Evolutionary conservation across 495 filamentous ascomycete species (phyloP).

Genomic region (Podospora fimiseda): DNA sequence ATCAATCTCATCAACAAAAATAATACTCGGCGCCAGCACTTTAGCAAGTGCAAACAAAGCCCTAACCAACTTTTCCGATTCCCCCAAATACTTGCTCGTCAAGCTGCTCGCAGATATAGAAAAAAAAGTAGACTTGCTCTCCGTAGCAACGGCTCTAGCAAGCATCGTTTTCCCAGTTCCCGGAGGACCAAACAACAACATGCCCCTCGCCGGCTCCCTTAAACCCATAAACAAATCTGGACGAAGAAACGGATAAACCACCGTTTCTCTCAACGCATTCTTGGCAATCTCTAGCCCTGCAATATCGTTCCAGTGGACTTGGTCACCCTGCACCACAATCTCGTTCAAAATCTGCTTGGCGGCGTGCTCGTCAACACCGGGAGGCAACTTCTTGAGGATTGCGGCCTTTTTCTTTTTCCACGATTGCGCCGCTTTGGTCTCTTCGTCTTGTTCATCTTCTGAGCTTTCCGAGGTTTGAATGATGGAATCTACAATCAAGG

Average conservation of each 20-base stretch:
- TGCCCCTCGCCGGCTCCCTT: conserved; percentile 87
- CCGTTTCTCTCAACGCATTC: conserved; percentile 86
- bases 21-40: conserved; percentile 86
- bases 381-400: conserved; percentile 68
- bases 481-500: conserved; percentile 11
- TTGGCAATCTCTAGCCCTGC: conserved; percentile 89
- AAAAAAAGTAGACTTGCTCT: conserved; percentile 94
- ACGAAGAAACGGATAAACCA: conserved; percentile 94
- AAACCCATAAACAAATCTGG: conserved; percentile 95
- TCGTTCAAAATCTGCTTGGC: conserved; percentile 93
- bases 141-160: conserved; percentile 88
- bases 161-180: conserved; percentile 99
- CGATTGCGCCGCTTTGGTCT: conserved; percentile 37
- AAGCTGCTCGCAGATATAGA: conserved; percentile 90
- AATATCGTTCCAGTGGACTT: conserved; percentile 93
- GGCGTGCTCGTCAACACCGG: conserved; percentile 71
- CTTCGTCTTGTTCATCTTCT: conserved; percentile 22
- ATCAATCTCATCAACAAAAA: conserved; percentile 99
- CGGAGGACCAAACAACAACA: conserved; percentile 94
- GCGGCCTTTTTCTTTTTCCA: conserved; percentile 45
- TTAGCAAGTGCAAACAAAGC: conserved; percentile 90
- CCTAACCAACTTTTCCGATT: conserved; percentile 92
- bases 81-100: conserved; percentile 93
- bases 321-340: conserved; percentile 89
- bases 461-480: conserved; percentile 16